These are phyloP conservation scores for Microbotryum scabiosae DNA, from an alignment of 1,284 basidiomycete species.

Conservation along the genomic window DNA sequence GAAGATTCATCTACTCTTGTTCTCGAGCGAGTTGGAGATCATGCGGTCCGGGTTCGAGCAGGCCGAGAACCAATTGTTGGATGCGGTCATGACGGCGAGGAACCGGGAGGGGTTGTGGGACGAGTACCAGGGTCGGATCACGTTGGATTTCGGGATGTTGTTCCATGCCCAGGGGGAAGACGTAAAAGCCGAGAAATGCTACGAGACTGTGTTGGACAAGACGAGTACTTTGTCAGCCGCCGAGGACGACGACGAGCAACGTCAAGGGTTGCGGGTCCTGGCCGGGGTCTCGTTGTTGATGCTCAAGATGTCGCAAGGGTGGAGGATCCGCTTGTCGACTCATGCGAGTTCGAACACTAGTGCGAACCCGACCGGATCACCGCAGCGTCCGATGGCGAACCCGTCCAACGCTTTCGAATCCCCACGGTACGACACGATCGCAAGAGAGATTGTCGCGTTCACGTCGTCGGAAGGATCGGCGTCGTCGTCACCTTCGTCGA, in stretches of 20 bases:
- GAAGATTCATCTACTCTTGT: conserved; percentile 1
- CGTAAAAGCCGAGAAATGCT: conserved; percentile 1
- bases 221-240: neutral
- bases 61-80: neutral
- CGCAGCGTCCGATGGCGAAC: neutral
- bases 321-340: neutral
- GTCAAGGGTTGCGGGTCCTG: neutral
- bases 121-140: neutral
- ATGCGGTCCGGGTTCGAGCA: neutral
- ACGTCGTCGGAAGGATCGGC: neutral
- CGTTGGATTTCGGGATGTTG: conserved; percentile 1
- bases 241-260: neutral
- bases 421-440: no score
- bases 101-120: no score
- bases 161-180: neutral
- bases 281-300: conserved; percentile 2
- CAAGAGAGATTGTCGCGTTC: neutral
- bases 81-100: neutral
- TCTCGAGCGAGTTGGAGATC: neutral
- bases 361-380: neutral
- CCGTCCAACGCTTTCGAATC: neutral
- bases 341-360: neutral
- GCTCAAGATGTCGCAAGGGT: conserved; percentile 1
- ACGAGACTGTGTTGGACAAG: conserved; percentile 3
- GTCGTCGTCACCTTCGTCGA: neutral